Percentiles rank a stretch among this genome's conserved stretches.
Conservation (phyloP, 192 early-diverging fungal genomes). For the Coemansia sp. region DNA sequence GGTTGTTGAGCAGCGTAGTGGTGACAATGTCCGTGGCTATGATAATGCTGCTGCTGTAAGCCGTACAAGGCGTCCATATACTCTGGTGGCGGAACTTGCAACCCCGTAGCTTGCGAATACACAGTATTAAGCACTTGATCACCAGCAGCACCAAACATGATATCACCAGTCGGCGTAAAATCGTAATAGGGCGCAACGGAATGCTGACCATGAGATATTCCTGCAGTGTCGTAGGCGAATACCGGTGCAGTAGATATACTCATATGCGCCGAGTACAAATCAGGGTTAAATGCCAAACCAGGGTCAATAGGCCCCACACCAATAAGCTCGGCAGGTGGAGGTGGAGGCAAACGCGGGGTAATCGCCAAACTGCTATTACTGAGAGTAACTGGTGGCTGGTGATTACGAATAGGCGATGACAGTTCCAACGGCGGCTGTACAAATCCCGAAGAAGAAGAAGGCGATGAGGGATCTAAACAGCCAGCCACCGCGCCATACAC, state of each 20-base stretch:
- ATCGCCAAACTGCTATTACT: neutral
- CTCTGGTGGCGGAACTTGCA: neutral
- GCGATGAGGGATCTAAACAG: neutral
- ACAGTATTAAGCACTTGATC: neutral
- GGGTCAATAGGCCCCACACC: neutral
- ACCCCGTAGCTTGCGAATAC: neutral
- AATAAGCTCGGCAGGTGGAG: neutral
- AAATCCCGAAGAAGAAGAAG: neutral
- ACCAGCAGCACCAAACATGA: neutral
- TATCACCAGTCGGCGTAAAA: neutral
- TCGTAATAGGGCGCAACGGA: neutral
- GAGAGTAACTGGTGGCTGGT: neutral
- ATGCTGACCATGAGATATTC: neutral
- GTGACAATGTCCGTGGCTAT: too few relatives aligned
- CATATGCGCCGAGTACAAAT: neutral
- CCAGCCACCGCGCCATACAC: neutral
- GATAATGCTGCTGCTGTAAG: conserved; percentile 10
- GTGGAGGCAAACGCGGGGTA: neutral
- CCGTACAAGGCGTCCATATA: conserved; percentile 3
- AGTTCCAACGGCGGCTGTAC: neutral
- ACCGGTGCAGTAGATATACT: neutral
- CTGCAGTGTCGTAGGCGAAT: neutral
- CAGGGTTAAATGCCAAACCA: neutral
- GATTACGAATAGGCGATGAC: neutral
- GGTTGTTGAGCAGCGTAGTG: neutral